Conservation (phyloP, 2,329 filamentous ascomycete species). For the Fusarium dimerum region DNA sequence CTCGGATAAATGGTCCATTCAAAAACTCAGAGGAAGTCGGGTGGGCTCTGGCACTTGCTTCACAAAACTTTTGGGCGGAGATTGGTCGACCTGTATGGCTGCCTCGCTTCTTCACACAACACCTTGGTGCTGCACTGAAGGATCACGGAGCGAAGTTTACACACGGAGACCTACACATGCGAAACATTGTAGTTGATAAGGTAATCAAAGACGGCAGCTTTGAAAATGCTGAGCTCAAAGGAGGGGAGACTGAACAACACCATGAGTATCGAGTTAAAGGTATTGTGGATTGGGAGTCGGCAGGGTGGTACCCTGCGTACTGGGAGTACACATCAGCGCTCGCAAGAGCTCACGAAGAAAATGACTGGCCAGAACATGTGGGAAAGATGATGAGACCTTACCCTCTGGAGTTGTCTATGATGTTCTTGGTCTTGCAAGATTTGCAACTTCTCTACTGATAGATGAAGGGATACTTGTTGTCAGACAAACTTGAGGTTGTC, state of each 20-base stretch:
- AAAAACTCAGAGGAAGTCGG: slow-evolving; percentile 4
- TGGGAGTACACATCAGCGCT: slow-evolving; percentile 12
- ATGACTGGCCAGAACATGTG: slow-evolving; percentile 6
- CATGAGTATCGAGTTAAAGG: slow-evolving; percentile 2
- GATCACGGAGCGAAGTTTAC: slow-evolving; percentile 7
- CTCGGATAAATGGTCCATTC: slow-evolving; percentile 7
- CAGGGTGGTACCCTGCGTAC: slow-evolving; percentile 12
- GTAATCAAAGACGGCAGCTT: neutral
- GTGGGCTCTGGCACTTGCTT: slow-evolving; percentile 5
- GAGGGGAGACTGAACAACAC: neutral
- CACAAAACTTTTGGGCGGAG: slow-evolving; percentile 1
- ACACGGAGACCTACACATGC: slow-evolving; percentile 10
- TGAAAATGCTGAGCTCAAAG: neutral
- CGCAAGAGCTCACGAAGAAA: slow-evolving; percentile 3
- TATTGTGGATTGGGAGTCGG: slow-evolving; percentile 11
- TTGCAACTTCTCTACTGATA: slow-evolving; percentile 2
- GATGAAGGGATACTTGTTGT: no score
- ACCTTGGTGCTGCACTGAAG: slow-evolving; percentile 3
- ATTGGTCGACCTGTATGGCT: slow-evolving; percentile 1
- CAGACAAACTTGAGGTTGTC: no score
- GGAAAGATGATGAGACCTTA: slow-evolving; percentile 8
- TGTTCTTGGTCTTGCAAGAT: slow-evolving; percentile 2
- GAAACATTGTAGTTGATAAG: slow-evolving; percentile 9
- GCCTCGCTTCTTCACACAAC: slow-evolving; percentile 4
- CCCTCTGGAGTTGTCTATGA: slow-evolving; percentile 6